Percentiles rank a stretch among this genome's conserved stretches.
Evolutionary conservation across 2,329 filamentous ascomycete genomes (phyloP).

Genomic region (Nectriaceae sp.): DNA sequence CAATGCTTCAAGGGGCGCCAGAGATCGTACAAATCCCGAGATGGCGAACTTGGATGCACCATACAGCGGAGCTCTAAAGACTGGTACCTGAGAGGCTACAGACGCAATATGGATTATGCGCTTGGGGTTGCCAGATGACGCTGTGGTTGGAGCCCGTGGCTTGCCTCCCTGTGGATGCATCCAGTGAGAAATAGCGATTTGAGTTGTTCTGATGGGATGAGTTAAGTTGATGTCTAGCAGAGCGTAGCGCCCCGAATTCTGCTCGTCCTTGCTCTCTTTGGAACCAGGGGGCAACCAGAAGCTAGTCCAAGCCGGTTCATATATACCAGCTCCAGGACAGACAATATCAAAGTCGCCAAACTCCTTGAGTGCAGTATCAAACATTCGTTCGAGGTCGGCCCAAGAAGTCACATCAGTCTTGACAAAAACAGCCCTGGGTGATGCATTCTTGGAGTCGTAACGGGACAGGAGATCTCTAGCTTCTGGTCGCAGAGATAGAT

Average conservation of each 20-base stretch:
- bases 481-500: constrained; percentile 44
- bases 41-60: constrained; percentile 41
- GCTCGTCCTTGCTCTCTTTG: constrained; percentile 31
- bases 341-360: constrained; percentile 45
- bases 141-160: too few relatives aligned
- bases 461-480: constrained; percentile 36
- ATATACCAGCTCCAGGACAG: constrained; percentile 49
- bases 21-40: constrained; percentile 42
- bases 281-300: constrained; percentile 46
- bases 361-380: constrained; percentile 33
- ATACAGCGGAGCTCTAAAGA: constrained; percentile 39
- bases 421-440: constrained; percentile 41
- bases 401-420: constrained; percentile 48
- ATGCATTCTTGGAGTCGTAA: constrained; percentile 16
- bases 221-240: constrained; percentile 43
- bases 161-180: constrained; percentile 28
- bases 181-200: constrained; percentile 43
- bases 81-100: constrained; percentile 38
- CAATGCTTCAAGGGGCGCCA: constrained; percentile 36
- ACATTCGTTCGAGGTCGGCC: constrained; percentile 38
- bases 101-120: constrained; percentile 40
- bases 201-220: constrained; percentile 43
- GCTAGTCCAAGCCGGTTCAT: constrained; percentile 44
- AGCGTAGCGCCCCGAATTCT: constrained; percentile 33
- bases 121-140: constrained; percentile 30